Evolutionary conservation across 345 rosid species (phyloP), one percentile per base, ranked within the genome.

Genomic region (Moricandia moricandioides): DNA sequence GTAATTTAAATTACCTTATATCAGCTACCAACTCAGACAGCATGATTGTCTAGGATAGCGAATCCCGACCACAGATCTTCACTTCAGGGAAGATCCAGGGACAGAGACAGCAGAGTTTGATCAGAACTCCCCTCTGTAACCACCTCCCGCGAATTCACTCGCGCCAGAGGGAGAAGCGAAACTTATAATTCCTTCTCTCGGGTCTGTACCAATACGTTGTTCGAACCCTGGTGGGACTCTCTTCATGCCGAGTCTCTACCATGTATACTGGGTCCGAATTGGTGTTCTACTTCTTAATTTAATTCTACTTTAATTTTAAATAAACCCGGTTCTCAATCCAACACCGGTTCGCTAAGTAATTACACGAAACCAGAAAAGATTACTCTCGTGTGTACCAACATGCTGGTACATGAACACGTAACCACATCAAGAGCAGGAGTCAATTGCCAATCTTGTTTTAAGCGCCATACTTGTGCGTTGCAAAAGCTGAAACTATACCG

Each of bases 161-260:
- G 16, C 51, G 16, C 6, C 7, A 14, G 54, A 47, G 54, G 54
- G 21, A 47, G 54, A 47, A 47, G 9, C 3, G 21, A 47, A 47
- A 47, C 54, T 6, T 5, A 51, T 16, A 21, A 16, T 51, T 16
- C 10, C 56, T 51, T 51, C 56, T 51, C 56, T 51, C 56, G 56
- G 56, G 56, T 16, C 1, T 12, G 51, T 14, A 51, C 56, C 56
- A 51, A 51, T 51, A 6, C 7, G 3, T 14, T 6, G 21, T 1
- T 68, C 72, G 72, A 54, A 68, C 72, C 72, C 62, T 35, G 72
- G 72, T 54, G 51, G 1, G 72, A 54, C 62, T 68, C 72, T 4
- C 5, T 11, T 3, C 62, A 68, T 68, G 62, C 72, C 5, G 24
- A 68, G 62, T 34, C 71, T 6, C 59, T 31, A 54, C 72, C 72